Conservation (phyloP, 305 asterid genomes). For the Fraxinus greggii region DNA sequence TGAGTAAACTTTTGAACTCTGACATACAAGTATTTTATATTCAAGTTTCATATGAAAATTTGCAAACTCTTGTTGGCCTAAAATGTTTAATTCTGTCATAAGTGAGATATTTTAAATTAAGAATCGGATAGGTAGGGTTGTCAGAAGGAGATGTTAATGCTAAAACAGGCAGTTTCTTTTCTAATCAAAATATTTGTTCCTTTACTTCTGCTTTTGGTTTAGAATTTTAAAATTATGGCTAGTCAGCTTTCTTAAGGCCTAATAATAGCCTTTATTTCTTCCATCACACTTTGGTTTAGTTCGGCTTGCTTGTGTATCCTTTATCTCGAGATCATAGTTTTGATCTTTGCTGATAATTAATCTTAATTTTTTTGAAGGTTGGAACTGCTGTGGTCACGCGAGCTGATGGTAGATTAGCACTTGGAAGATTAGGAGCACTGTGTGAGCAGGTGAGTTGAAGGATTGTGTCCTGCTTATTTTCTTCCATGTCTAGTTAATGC, state of each 20-base stretch:
- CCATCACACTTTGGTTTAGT: background rate
- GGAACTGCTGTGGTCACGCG: conserved; percentile 98
- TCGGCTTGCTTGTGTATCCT: background rate
- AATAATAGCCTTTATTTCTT: background rate
- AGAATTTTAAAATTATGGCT: background rate
- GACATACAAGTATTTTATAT: background rate
- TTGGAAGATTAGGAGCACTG: conserved; percentile 92
- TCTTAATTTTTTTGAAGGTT: conserved; percentile 52
- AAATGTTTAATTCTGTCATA: background rate
- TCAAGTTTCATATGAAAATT: background rate
- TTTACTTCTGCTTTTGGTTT: background rate
- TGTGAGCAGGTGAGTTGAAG: conserved; percentile 80
- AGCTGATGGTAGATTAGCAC: conserved; percentile 83
- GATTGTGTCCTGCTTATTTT: background rate
- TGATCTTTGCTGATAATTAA: conserved; percentile 15
- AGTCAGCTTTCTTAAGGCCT: background rate
- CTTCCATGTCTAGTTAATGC: background rate
- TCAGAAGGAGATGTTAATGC: background rate
- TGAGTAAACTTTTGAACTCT: background rate
- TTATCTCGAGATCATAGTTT: conserved; percentile 4
- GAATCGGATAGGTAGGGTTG: background rate
- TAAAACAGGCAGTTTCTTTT: background rate
- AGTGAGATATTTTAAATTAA: background rate
- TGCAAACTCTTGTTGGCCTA: background rate
- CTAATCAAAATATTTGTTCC: conserved; percentile 8